Percentiles rank a stretch among this genome's conserved stretches.
These are phyloP conservation scores for Ogataea paradorogensis DNA, from an alignment of 805 yeast genomes.

Conservation along the genomic window DNA sequence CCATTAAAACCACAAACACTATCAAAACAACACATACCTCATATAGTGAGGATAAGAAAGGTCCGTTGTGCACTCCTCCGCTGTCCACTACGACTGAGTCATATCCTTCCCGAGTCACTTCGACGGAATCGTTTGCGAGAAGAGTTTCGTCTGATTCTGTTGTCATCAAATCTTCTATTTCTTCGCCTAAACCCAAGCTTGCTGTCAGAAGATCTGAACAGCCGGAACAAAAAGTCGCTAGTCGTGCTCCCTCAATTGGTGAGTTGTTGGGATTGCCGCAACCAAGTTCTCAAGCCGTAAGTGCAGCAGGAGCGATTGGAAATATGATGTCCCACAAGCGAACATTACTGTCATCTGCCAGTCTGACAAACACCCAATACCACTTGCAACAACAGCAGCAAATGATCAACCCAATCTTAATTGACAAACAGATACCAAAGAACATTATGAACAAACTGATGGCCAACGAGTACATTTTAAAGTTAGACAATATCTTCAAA, in stretches of 20 bases:
- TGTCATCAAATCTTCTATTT: not conserved
- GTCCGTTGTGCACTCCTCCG: conserved; percentile 19
- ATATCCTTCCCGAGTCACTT: conserved; percentile 3
- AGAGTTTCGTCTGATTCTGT: conserved; percentile 5
- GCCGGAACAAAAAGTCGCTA: conserved; percentile 9
- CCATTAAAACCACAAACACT: conserved; percentile 18
- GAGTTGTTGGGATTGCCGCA: conserved; percentile 30
- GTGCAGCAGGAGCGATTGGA: conserved; percentile 37
- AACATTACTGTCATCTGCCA: conserved; percentile 21
- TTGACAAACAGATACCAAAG: conserved; percentile 33
- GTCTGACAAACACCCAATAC: conserved; percentile 18
- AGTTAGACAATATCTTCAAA: conserved; percentile 32
- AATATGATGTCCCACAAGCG: conserved; percentile 31
- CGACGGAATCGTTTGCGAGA: not conserved
- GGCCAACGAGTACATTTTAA: conserved; percentile 33
- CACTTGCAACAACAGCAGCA: conserved; percentile 29
- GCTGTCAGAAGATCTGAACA: conserved; percentile 7
- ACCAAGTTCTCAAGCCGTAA: conserved; percentile 33
- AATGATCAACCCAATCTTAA: conserved; percentile 32
- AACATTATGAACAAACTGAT: conserved; percentile 28
- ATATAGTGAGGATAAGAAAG: conserved; percentile 2
- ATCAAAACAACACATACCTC: conserved; percentile 16
- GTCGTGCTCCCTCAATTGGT: conserved; percentile 27
- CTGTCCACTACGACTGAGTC: conserved; percentile 14
- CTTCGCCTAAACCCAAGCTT: not conserved